Evolutionary conservation across 169 alveolate species (phyloP).

Genomic region (Perkinsus olseni): DNA sequence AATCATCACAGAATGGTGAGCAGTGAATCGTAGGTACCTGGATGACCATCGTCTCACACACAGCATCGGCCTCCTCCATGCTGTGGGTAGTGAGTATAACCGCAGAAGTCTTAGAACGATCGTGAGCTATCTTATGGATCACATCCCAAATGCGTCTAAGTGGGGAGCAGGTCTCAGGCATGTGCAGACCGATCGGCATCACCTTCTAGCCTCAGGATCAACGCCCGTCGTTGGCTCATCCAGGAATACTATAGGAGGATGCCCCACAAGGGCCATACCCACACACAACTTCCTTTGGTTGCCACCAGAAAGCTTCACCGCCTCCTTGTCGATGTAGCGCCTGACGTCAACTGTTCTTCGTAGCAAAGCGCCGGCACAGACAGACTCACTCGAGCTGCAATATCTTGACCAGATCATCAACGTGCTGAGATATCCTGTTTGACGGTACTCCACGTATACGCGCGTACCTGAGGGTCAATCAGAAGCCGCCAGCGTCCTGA

Average conservation of each 20-base stretch:
- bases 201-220: slow-evolving; percentile 69
- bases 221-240: slow-evolving; percentile 83
- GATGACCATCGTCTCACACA: slow-evolving; percentile 42
- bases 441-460: slow-evolving; percentile 57
- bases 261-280: slow-evolving; percentile 67
- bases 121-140: slow-evolving; percentile 46
- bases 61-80: slow-evolving; percentile 73
- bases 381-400: not conserved
- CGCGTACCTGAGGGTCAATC: slow-evolving; percentile 25
- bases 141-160: slow-evolving; percentile 69
- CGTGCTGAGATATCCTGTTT: slow-evolving; percentile 21
- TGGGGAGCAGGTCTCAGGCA: too few species aligned
- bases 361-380: not conserved
- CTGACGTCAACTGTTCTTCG: not conserved
- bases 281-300: slow-evolving; percentile 68
- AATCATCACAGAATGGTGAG: slow-evolving; percentile 51
- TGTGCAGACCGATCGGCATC: too few species aligned
- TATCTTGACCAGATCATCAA: slow-evolving; percentile 8
- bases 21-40: slow-evolving; percentile 52
- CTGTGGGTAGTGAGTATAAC: slow-evolving; percentile 66
- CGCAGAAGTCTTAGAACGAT: slow-evolving; percentile 31
- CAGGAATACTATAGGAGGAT: slow-evolving; percentile 65
- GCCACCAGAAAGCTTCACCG: slow-evolving; percentile 49
- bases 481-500: not conserved
- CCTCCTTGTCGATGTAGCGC: not conserved